Evolutionary conservation across 2,329 filamentous ascomycete species (phyloP), one percentile per base, ranked within the genome.

Genomic region (Sporothrix sp.): DNA sequence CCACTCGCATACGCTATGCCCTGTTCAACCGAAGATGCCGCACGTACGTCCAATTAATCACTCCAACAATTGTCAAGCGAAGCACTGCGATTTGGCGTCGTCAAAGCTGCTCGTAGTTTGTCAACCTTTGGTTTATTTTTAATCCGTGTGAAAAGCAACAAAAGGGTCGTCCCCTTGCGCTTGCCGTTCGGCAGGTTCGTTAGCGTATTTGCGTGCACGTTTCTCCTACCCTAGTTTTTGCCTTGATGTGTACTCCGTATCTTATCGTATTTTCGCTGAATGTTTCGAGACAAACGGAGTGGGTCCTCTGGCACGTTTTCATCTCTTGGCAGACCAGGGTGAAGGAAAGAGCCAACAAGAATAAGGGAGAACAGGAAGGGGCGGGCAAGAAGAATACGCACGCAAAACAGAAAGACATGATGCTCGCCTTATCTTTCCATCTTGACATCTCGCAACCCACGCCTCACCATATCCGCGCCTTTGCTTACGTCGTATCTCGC

Each of bases 251-350:
- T n/a, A n/a, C n/a, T n/a, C n/a, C n/a, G n/a, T n/a, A n/a, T n/a
- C n/a, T n/a, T n/a, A n/a, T n/a, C n/a, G n/a, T n/a, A n/a, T n/a
- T 30, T 37, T 47, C 33, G 23, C 44, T 47, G 23, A 47, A 47
- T 37, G 44, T 30, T 47, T 37, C 27, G 28, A 35, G 13, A 45
- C 27, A 13, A 40, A 25, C 20, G 23, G 33, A 28, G 46, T 39
- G 36, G 35, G 9, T 23, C 38, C 20, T 30, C 35, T 45, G 43
- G 33, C 44, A 47, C 44, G 44, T 37, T 45, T 45, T 45, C 33
- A 45, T 44, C 20, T 45, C 43, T 45, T 45, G 43, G 43, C 43
- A 25, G 21, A 45, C 43, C 20, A 45, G 43, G 43, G 30, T 33
- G n/a, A 7, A 30, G 33, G 16, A 42, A 23, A 25, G 9, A 14